phyloP scores from a whole-genome alignment of 2,329 filamentous ascomycete genomes.

The Arachnomyces sp. region DNA sequence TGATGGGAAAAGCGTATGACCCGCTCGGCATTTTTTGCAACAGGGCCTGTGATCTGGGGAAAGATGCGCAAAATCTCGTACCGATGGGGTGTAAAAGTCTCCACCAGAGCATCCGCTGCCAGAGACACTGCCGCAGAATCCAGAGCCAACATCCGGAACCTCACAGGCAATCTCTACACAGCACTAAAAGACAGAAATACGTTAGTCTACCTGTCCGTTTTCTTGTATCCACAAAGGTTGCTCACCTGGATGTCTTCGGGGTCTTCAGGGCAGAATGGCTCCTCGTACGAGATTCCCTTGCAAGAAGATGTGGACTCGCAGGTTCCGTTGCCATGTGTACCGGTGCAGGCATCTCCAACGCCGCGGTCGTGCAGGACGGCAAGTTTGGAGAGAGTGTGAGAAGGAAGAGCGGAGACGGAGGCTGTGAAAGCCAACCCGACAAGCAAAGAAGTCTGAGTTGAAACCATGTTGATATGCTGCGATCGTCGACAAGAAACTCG shows the following conservation, averaged over 20 bases:
- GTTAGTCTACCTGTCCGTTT: background rate
- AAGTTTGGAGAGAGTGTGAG: too few relatives aligned
- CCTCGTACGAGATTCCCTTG: slow-evolving; percentile 3
- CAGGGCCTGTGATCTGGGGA: too few relatives aligned
- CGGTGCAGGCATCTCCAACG: slow-evolving; percentile 3
- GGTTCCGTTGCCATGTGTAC: slow-evolving; percentile 2
- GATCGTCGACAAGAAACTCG: too few relatives aligned
- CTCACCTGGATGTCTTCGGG: slow-evolving; percentile 2
- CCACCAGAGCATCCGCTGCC: slow-evolving; percentile 1
- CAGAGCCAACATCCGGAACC: background rate
- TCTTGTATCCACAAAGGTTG: too few relatives aligned
- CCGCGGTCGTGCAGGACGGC: background rate
- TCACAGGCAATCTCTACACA: slow-evolving; percentile 6
- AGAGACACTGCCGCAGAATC: slow-evolving; percentile 1
- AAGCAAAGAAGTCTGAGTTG: too few relatives aligned
- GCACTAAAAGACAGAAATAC: slow-evolving; percentile 3
- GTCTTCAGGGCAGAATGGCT: slow-evolving; percentile 3
- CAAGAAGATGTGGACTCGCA: slow-evolving; percentile 5
- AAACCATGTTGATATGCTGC: too few relatives aligned
- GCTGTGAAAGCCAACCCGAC: too few relatives aligned
- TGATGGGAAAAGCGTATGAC: background rate
- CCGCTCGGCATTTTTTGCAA: background rate
- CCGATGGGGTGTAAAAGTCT: too few relatives aligned
- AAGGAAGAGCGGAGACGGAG: too few relatives aligned
- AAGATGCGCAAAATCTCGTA: too few relatives aligned